Evolutionary conservation across 225 moss, liverwort and hornwort species (phyloP).

Genomic region (Antitrichia curtipendula): DNA sequence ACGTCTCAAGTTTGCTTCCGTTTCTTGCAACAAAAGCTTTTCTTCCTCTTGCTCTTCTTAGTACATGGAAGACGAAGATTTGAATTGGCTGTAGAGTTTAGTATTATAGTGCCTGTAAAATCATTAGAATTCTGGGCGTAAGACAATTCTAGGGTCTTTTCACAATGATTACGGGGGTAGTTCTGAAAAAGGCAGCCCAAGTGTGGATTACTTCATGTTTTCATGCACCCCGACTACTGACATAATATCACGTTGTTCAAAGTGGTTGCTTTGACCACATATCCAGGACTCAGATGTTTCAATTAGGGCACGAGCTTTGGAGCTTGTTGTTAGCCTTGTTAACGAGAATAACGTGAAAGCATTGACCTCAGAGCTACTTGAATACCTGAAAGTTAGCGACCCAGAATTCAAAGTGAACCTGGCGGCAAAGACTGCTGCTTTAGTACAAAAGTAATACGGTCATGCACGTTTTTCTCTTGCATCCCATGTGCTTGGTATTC

Average conservation of each 20-base stretch:
- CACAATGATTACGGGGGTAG: background rate
- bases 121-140: too few relatives aligned
- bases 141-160: background rate
- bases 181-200: background rate
- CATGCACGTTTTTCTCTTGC: background rate
- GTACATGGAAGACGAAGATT: background rate
- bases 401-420: slow-evolving; percentile 78
- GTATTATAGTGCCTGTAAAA: background rate
- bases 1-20: background rate
- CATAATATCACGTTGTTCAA: background rate
- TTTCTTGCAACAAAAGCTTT: background rate
- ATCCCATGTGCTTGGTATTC: background rate
- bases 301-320: slow-evolving; percentile 78
- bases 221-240: background rate
- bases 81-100: background rate
- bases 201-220: background rate
- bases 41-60: background rate
- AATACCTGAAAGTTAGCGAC: slow-evolving; percentile 82
- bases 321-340: slow-evolving; percentile 70
- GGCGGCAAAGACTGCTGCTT: slow-evolving; percentile 64
- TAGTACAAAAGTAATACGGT: slow-evolving; percentile 68
- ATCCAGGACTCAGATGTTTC: slow-evolving; percentile 95
- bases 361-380: slow-evolving; percentile 73
- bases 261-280: slow-evolving; percentile 6
- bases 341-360: slow-evolving; percentile 75